Base-by-base conservation (phyloP, 495 filamentous ascomycete genomes). In the Platismatia glauca region DNA sequence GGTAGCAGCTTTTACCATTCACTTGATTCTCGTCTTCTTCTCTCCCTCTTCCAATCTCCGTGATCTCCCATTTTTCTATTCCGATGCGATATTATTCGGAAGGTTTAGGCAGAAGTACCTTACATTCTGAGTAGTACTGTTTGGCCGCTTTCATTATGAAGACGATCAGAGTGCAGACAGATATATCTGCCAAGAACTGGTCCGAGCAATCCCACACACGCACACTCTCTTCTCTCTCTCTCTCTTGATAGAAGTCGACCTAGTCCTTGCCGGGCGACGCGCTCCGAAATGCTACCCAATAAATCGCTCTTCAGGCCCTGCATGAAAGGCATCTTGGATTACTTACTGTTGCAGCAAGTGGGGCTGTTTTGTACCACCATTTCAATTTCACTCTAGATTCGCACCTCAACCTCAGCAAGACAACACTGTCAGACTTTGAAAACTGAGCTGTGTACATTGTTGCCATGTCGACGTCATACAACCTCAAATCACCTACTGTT, bases 311-410 rank as follows among this genome's bases (percentile, higher is more conserved):
- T 53, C 50, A 20, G 9, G 16, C 50, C 29, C 29, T 18, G 29
- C 16, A 3, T 53, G 13, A 9, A 52, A 52, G 50, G 11, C 9
- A 8, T 33, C 27, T 27, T 4, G 16, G 29, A 15, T 33, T 33
- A 29, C 48, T 52, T 52, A 31, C 48, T 0, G 50, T 27, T 2
- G 5, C 11, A 52, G 2, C 27, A 31, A 15, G 48, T 31, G 50
- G 50, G 50, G 50, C 9, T 18, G 5, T 53, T 33, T 53, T 53
- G 50, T 53, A n/a, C 50, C 9, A 53, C 50, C 50, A 53, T 53
- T 29, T 33, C 29, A 33, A 20, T 9, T 20, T 53, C n/a, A 15
- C 15, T 11, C 7, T 9, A 53, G 27, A 20, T 27, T 50, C 12
- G 11, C 11, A 29, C 15, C 27, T 52, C 48, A 29, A 13, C 48